phyloP scores from a whole-genome alignment of 2,329 filamentous ascomycete species.

The Xylariaceae sp. region DNA sequence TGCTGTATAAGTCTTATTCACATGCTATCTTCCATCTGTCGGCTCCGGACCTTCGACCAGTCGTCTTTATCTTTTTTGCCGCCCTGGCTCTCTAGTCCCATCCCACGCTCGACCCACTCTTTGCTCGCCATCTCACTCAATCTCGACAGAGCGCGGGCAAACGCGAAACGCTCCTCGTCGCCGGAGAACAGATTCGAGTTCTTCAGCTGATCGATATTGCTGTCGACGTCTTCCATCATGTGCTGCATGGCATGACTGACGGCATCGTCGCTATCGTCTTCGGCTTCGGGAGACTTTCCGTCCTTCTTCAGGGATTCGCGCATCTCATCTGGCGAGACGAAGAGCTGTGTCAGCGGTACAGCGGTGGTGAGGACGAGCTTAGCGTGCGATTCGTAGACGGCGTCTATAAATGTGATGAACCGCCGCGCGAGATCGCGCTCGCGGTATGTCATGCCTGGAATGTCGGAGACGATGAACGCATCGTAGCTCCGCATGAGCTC shows the following conservation, averaged over 20 bases:
- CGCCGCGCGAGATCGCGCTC: slow-evolving; percentile 84
- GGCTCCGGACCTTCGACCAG: slow-evolving; percentile 64
- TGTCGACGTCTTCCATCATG: slow-evolving; percentile 83
- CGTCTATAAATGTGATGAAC: slow-evolving; percentile 98
- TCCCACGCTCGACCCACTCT: slow-evolving; percentile 88
- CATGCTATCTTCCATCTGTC: slow-evolving; percentile 68
- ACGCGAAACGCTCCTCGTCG: slow-evolving; percentile 95
- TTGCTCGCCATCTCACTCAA: slow-evolving; percentile 89
- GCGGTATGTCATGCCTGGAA: slow-evolving; percentile 86
- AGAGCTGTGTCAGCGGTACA: slow-evolving; percentile 80
- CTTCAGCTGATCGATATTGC: slow-evolving; percentile 82
- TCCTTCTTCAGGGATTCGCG: slow-evolving; percentile 56
- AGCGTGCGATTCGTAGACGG: slow-evolving; percentile 88
- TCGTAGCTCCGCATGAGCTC: slow-evolving; percentile 89
- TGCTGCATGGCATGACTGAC: slow-evolving; percentile 71
- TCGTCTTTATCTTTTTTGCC: slow-evolving; percentile 64
- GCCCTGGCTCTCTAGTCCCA: slow-evolving; percentile 62
- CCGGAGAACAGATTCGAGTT: slow-evolving; percentile 84
- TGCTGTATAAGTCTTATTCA: slow-evolving; percentile 29
- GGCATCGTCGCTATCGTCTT: slow-evolving; percentile 31
- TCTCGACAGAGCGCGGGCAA: slow-evolving; percentile 81
- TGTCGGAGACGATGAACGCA: slow-evolving; percentile 85
- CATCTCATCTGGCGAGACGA: slow-evolving; percentile 71
- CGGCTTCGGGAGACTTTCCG: slow-evolving; percentile 40
- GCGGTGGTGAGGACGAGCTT: slow-evolving; percentile 92